Conservation (phyloP, 1,284 basidiomycete genomes). For the Ustilago esculenta region DNA sequence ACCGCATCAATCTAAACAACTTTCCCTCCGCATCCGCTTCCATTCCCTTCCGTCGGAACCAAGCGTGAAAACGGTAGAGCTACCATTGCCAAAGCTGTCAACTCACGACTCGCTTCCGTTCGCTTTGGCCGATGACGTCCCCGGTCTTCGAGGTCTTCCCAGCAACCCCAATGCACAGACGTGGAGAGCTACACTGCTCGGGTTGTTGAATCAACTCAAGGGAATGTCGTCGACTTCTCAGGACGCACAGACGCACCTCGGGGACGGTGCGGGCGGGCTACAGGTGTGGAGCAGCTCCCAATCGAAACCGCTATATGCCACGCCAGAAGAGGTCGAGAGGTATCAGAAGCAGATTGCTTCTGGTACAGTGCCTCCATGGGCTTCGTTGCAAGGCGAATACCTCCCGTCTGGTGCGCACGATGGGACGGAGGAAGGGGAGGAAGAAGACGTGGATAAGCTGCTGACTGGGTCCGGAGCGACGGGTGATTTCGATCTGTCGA, state of each 20-base stretch:
- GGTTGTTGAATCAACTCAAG: neutral
- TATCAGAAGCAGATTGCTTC: neutral
- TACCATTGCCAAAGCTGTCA: conserved; percentile 15
- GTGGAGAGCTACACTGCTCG: neutral
- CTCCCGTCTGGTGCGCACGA: neutral
- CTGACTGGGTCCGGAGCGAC: neutral
- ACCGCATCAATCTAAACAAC: neutral
- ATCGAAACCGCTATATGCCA: conserved; percentile 14
- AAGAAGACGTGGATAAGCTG: neutral
- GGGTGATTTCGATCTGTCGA: conserved; percentile 23
- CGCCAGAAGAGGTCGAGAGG: conserved; percentile 11
- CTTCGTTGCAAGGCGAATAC: conserved; percentile 9
- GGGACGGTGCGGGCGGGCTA: neutral
- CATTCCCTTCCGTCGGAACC: no score
- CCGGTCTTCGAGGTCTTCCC: conserved; percentile 21
- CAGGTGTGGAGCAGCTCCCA: conserved; percentile 24
- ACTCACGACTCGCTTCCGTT: conserved; percentile 25
- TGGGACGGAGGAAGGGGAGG: neutral
- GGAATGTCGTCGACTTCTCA: neutral
- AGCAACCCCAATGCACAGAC: neutral
- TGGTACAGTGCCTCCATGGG: conserved; percentile 16
- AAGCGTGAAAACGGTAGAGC: conserved; percentile 3
- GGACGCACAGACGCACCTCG: neutral
- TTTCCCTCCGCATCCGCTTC: conserved; percentile 15
- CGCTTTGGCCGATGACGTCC: conserved; percentile 36